Evolutionary conservation across 176 grass and related monocot species (phyloP).

Genomic region (Chloris gayana): DNA sequence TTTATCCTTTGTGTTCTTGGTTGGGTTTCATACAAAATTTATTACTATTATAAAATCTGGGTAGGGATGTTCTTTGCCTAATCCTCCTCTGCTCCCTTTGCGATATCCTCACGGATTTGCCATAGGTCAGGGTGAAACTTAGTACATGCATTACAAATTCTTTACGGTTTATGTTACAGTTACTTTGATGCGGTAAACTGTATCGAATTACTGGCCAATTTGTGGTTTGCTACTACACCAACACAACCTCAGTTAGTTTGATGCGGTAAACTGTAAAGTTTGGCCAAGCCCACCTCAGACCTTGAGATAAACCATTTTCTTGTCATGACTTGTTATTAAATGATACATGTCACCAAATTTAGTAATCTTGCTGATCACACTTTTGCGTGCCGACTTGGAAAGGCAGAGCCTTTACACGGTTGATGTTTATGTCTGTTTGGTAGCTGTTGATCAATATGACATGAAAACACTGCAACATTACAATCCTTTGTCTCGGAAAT

Average conservation of each 20-base stretch:
- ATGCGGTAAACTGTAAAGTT: too few species aligned
- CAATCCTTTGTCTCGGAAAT: too few species aligned
- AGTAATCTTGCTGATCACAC: not conserved
- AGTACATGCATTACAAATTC: not conserved
- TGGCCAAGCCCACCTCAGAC: conserved; percentile 4
- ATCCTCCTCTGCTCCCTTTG: not conserved
- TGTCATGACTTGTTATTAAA: conserved; percentile 11
- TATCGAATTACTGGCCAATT: not conserved
- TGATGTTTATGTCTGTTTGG: not conserved
- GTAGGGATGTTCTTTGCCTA: not conserved
- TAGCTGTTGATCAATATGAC: conserved; percentile 25
- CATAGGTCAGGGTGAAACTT: too few species aligned
- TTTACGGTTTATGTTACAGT: not conserved
- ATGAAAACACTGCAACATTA: not conserved
- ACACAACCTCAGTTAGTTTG: too few species aligned
- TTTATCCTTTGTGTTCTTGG: conserved; percentile 56
- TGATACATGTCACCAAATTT: conserved; percentile 15
- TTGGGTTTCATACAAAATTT: conserved; percentile 32
- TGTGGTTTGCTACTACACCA: not conserved
- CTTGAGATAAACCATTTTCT: not conserved
- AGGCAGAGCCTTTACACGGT: not conserved
- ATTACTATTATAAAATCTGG: not conserved
- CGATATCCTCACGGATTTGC: too few species aligned
- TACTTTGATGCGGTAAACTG: not conserved
- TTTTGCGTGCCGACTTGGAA: conserved; percentile 41